Evolutionary conservation across 176 grass and related monocot genomes (phyloP), one percentile per base, ranked within the genome.

Genomic region (Oryza officinalis): DNA sequence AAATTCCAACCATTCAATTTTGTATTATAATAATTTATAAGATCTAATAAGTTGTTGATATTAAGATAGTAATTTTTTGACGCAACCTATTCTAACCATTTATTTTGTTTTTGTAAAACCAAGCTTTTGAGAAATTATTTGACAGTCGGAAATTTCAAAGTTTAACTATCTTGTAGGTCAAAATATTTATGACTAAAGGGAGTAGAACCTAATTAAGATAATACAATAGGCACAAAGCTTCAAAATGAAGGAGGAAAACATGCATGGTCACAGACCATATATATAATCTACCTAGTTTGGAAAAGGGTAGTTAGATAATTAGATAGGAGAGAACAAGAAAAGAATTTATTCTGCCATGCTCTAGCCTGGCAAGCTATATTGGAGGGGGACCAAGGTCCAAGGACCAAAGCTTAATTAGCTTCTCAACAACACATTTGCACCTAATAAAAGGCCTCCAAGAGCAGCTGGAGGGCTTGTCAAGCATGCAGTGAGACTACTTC

Each of bases 261-360:
- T 40, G 9, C 46, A 27, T 18, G 67, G 22, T 41, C 11, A 20
- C n/a, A 61, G 10, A 9, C 57, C 57, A 23, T 3, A 23, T 60
- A n/a, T 23, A n/a, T 59, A 54, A 6, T n/a, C 20, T 60, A 6
- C 20, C 54, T 60, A 60, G 54, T 23, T 3, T 60, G 22, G 3
- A 60, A 3, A 23, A 25, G 10, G n/a, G 23, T n/a, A 61, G 20
- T 28, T 59, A 81, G 10, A 3, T 20, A 81, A 18, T 15, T 23
- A 20, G 31, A 41, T 47, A 79, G 4, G 22, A 60, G 10, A 69
- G 33, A 84, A 72, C 75, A 46, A 74, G 81, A 61, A 84, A 87
- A 79, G 75, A 84, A 74, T 57, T 23, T 27, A 63, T 74, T 84
- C 87, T 43, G 20, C 27, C 45, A 63, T 60, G 86, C 59, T 80